phyloP scores from a whole-genome alignment of 2,329 filamentous ascomycete species.

The Rhinocladiella mackenziei region DNA sequence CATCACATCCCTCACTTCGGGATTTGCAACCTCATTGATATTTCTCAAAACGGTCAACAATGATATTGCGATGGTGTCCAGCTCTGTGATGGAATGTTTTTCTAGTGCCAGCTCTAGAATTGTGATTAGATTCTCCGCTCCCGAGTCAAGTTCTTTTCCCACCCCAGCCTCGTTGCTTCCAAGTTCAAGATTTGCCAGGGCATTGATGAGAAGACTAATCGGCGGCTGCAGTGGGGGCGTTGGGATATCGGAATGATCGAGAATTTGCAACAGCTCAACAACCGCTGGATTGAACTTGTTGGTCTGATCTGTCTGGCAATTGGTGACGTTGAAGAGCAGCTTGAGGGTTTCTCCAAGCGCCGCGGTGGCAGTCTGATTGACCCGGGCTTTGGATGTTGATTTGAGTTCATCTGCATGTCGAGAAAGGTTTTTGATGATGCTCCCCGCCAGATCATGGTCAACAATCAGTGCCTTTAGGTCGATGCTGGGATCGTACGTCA shows the following conservation, averaged over 20 bases:
- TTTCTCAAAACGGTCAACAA: constrained; percentile 69
- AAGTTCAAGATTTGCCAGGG: constrained; percentile 71
- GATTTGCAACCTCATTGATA: constrained; percentile 66
- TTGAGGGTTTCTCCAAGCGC: constrained; percentile 81
- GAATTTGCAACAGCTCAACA: constrained; percentile 65
- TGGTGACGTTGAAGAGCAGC: constrained; percentile 81
- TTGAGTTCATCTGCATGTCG: constrained; percentile 60
- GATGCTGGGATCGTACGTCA: constrained; percentile 71
- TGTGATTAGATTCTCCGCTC: constrained; percentile 63
- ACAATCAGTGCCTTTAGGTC: constrained; percentile 63
- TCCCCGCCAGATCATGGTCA: constrained; percentile 62
- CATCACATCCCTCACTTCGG: constrained; percentile 59
- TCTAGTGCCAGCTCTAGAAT: constrained; percentile 66
- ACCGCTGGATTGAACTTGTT: constrained; percentile 64
- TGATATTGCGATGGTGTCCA: constrained; percentile 68
- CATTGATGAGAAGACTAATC: constrained; percentile 69
- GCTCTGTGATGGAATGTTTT: constrained; percentile 61
- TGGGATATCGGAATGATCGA: constrained; percentile 58
- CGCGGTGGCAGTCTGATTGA: constrained; percentile 61
- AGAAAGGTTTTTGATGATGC: constrained; percentile 64
- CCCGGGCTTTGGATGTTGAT: constrained; percentile 34
- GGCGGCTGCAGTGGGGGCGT: constrained; percentile 68
- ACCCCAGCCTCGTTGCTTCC: constrained; percentile 57
- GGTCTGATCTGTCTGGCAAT: constrained; percentile 62
- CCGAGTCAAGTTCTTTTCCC: constrained; percentile 47